Conservation (phyloP, 225 moss, liverwort and hornwort species). For the Pseudoscleropodium purum region DNA sequence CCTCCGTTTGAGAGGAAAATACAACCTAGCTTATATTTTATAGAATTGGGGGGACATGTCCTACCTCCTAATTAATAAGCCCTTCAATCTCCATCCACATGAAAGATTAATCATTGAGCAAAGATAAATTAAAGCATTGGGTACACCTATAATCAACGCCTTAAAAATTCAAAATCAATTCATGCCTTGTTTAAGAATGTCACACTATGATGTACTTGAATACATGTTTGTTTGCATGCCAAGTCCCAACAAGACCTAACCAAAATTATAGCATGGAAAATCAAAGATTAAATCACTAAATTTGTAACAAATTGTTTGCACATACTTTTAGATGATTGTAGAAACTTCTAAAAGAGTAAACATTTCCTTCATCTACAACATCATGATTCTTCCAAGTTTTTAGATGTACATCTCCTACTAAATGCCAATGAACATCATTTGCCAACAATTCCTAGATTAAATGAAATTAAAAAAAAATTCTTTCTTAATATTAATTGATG, state of each 20-base stretch:
- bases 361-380: background rate
- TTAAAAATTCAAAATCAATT: background rate
- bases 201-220: accelerated
- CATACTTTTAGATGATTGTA: background rate
- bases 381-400: background rate
- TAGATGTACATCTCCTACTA: background rate
- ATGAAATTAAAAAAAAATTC: too few species aligned
- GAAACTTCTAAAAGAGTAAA: background rate
- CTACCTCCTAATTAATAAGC: background rate
- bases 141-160: background rate
- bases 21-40: too few species aligned
- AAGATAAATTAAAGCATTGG: background rate
- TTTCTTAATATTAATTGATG: too few species aligned
- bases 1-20: too few species aligned
- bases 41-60: background rate
- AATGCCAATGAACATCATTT: too few species aligned
- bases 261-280: background rate
- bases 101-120: background rate
- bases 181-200: background rate
- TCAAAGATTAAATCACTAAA: too few species aligned
- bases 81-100: background rate
- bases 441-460: background rate
- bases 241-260: background rate
- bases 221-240: accelerated
- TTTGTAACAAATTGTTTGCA: too few species aligned